Evolutionary conservation across 169 alveolate genomes (phyloP), one percentile per base, ranked within the genome.

Genomic region (Hepatocystis sp.): DNA sequence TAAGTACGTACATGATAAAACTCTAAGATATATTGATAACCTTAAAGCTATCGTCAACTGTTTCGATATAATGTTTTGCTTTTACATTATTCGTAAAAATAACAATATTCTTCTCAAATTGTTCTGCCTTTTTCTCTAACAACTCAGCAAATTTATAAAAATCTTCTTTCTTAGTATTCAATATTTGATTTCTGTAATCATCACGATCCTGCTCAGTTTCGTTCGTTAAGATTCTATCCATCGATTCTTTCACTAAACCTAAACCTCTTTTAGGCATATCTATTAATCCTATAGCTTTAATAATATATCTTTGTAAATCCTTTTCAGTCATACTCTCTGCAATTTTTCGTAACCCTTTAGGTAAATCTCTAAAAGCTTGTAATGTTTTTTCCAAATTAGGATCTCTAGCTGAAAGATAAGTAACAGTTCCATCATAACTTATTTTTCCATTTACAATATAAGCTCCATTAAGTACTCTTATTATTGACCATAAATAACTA

Each of bases 391-490:
- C 89, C 39, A 81, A 81, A 63, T 81, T 81, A 11, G 89, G 89
- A 30, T 81, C 89, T 30, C 89, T 81, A 7, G 81, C 81, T 0
- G 89, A 81, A 51, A 64, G 39, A 28, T 46, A 63, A 21, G 63
- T 71, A n/a, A 81, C 66, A 39, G 49, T 8, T 4, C 89, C 89
- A 32, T 81, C 89, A 81, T 81, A 81, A 4, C 63, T 71, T 32
- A 81, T 60, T 47, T 60, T 71, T 7, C 93, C 91, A 65, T 51
- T 85, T 19, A 90, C 96, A 34, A 93, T 93, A 61, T 92, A 92
- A 0, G 96, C 96, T 0, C 96, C 96, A 60, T 88, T 65, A 1
- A 91, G 36, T 52, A 86, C 91, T 76, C 96, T 85, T 11, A 92
- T 91, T 17, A 84, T 89, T 44, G 85, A 90, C 94, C 93, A 92